These are phyloP conservation scores for Lyophyllum semitale DNA, from an alignment of 768 basidiomycete genomes.

Conservation along the genomic window DNA sequence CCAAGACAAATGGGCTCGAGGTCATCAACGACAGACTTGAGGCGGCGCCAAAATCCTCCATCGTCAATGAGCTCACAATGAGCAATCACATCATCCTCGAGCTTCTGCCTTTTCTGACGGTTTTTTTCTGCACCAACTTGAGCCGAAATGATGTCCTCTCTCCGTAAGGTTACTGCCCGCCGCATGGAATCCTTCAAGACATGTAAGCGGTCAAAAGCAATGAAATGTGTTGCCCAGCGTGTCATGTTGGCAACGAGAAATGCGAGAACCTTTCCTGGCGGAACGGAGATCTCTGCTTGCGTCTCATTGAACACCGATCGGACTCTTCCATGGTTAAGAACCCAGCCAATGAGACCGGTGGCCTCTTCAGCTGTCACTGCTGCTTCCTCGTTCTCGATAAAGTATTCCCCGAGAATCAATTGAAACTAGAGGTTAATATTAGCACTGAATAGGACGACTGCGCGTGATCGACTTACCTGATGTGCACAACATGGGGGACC, in stretches of 20 bases:
- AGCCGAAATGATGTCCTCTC: slow-evolving; percentile 20
- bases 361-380: slow-evolving; percentile 23
- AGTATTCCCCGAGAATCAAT: slow-evolving; percentile 26
- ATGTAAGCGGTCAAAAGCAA: slow-evolving; percentile 22
- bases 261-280: slow-evolving; percentile 20
- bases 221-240: slow-evolving; percentile 27
- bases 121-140: slow-evolving; percentile 31
- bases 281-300: slow-evolving; percentile 16
- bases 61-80: slow-evolving; percentile 24
- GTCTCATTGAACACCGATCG: slow-evolving; percentile 23
- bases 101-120: slow-evolving; percentile 18
- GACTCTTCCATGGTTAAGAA: slow-evolving; percentile 25
- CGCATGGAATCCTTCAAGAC: slow-evolving; percentile 22
- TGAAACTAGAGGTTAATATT: slow-evolving; percentile 17
- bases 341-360: slow-evolving; percentile 26
- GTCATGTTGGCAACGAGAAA: slow-evolving; percentile 29
- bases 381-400: slow-evolving; percentile 19
- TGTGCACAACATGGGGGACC: slow-evolving; percentile 22
- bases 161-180: slow-evolving; percentile 18
- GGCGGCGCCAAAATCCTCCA: slow-evolving; percentile 17
- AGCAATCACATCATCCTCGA: slow-evolving; percentile 14
- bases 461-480: slow-evolving; percentile 16
- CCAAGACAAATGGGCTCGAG: slow-evolving; percentile 30
- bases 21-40: slow-evolving; percentile 22
- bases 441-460: not conserved